phyloP scores from a whole-genome alignment of 495 filamentous ascomycete species.

The Penicillium pancosmium region DNA sequence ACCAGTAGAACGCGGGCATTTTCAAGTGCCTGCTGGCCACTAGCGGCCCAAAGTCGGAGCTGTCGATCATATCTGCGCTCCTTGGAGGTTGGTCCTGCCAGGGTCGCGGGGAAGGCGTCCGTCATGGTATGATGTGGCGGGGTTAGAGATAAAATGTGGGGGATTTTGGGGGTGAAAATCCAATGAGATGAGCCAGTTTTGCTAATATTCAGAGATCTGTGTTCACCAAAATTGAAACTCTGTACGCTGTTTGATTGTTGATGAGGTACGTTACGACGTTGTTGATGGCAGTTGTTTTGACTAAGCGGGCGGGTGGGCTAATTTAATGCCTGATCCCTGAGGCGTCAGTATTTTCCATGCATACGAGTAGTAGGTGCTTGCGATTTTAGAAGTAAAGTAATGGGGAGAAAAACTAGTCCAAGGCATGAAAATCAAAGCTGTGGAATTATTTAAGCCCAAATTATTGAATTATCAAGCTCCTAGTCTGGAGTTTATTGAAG shows the following conservation, averaged over 20 bases:
- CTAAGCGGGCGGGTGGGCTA: constrained; percentile 14
- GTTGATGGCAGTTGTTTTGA: constrained; percentile 16
- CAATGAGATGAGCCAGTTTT: no score
- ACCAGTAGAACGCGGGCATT: constrained; percentile 85
- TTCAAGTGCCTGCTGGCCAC: constrained; percentile 87
- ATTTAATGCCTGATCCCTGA: neutral
- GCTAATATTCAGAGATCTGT: neutral
- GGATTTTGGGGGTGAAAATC: neutral
- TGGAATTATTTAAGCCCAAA: no score
- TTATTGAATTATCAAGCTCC: no score
- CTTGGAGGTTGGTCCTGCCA: constrained; percentile 71
- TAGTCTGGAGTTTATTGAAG: no score
- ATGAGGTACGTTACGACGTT: constrained; percentile 3
- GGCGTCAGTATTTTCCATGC: neutral
- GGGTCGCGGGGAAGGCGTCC: constrained; percentile 39
- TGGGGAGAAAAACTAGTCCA: no score
- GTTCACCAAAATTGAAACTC: neutral
- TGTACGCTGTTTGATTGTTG: neutral
- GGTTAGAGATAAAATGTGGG: neutral
- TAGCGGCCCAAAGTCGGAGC: constrained; percentile 92
- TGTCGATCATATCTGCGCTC: constrained; percentile 96
- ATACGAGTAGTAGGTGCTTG: no score
- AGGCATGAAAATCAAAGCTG: no score
- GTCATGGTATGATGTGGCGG: constrained; percentile 33
- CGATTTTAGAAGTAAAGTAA: no score